Evolutionary conservation across 805 yeast genomes (phyloP), one percentile per base, ranked within the genome.

Genomic region (Lachancea sp.): DNA sequence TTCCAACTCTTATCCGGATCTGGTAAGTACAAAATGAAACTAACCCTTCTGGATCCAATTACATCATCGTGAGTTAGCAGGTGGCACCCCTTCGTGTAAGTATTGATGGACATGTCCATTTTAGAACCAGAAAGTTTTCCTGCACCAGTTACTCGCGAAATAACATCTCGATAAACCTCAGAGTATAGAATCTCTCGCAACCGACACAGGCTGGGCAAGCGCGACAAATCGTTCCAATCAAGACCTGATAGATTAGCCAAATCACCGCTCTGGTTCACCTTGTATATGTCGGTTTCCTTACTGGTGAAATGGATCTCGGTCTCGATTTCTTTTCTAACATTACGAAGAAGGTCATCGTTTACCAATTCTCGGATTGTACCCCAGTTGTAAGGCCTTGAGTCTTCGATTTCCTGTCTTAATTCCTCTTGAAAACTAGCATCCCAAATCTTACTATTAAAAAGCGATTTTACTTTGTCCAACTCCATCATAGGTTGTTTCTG

Each of bases 211-310:
- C 83, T 79, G 5, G 95, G 88, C 38, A 92, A 67, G 51, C 83
- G 69, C 5, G 78, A 70, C 18, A 83, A 63, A 58, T 90, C 95
- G 41, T 78, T 75, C 70, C 80, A 72, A 46, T 87, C 76, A 46
- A 92, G 69, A 1, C 96, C 96, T 0, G 92, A 83, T 31, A 92
- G 64, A 59, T 92, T 94, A 30, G 96, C 96, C 50, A 92, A 72
- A 63, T 87, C 96, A 58, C 82, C 99, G 65, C 77, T 84, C 68
- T 80, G 97, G 65, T 65, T 79, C 22, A 90, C 95, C 60, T 86
- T 89, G 64, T 92, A 92, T 47, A 92, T 92, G 58, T 92, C 99
- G 0, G 99, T 92, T 62, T 94, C 99, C 61, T 94, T 92, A 51
- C 80, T 78, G 8, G 97, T 88, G 69, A 94, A 92, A 32, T 85